A percentile compares a stretch with the other conserved stretches of the same genome.
These are phyloP conservation scores for Myxozyma udenii DNA, from an alignment of 805 yeast genomes.

Conservation along the genomic window DNA sequence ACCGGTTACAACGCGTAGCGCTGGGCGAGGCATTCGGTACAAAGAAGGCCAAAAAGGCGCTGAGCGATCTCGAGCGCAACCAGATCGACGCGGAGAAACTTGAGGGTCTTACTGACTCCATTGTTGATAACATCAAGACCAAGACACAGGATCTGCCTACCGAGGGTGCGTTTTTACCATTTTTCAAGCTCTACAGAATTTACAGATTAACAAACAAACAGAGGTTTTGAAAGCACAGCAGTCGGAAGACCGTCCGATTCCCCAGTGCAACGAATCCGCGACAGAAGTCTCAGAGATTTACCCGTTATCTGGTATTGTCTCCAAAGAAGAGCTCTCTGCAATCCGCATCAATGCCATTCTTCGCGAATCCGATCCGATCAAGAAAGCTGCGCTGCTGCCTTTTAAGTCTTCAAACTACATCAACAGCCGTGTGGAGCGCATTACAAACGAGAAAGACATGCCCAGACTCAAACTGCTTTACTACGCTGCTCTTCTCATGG, in stretches of 20 bases:
- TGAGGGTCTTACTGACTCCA: constrained; percentile 70
- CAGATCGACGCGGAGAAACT: constrained; percentile 81
- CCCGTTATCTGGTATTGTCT: constrained; percentile 67
- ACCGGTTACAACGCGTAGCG: constrained; percentile 66
- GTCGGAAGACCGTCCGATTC: constrained; percentile 76
- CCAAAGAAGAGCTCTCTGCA: constrained; percentile 58
- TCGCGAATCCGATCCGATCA: constrained; percentile 40
- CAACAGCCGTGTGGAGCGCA: constrained; percentile 37
- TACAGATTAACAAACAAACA: background rate
- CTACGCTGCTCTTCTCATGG: constrained; percentile 75
- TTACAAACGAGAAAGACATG: constrained; percentile 48
- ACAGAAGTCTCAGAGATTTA: constrained; percentile 78
- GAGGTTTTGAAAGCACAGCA: constrained; percentile 57
- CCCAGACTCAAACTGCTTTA: constrained; percentile 67
- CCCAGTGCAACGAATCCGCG: constrained; percentile 73
- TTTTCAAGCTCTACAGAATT: background rate
- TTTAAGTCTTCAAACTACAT: constrained; percentile 22
- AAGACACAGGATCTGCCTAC: constrained; percentile 74
- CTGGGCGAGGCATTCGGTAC: constrained; percentile 98
- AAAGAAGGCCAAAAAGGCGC: constrained; percentile 89
- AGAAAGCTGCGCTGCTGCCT: constrained; percentile 22
- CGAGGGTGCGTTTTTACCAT: constrained; percentile 33
- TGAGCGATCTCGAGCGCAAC: constrained; percentile 74
- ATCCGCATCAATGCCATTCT: constrained; percentile 58
- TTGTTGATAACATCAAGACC: constrained; percentile 71